Base-by-base conservation (phyloP, 1,139 yeast species). In the Taphrina deformans region DNA sequence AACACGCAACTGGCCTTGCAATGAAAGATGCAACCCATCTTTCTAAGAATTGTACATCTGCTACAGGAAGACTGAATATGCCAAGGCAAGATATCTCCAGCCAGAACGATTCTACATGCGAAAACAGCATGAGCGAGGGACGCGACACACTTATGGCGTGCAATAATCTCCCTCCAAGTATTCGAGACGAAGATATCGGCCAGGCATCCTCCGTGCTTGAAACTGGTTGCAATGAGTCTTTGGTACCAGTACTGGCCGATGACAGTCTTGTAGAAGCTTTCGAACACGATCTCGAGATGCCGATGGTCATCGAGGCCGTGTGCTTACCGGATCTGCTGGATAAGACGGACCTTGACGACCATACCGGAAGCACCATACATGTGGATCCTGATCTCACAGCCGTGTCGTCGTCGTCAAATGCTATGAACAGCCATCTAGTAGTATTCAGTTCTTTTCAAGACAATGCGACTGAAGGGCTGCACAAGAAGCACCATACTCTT, bases 211-310 rank as follows among this genome's bases (percentile, higher is more conserved):
- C n/a, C 18, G 29, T 45, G 26, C 26, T 9, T 6, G 27, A 45
- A 5, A 40, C 7, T 6, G 45, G 7, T 40, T n/a, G 14, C 26
- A 24, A 7, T 18, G 35, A 48, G 2, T 14, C 6, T n/a, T 7
- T 12, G 6, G 53, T 53, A 1, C 58, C 58, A 14, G 31, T 21
- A 38, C 24, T 53, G 31, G 48, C 18, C 4, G 58, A 53, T 14
- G 58, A 53, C 16, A 38, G 48, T 27, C 48, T 53, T 12, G 58
- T 53, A 9, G 48, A 35, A 24, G 48, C 58, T 21, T 27, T 53
- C 23, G 58, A 53, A 31, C 45, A 38, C n/a, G 33, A 53, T 23
- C 31, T 53, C 3, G 58, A 16, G 9, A 5, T 48, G 35, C 53
- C 53, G 7, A 27, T n/a, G 14, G 18, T 2, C 14, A n/a, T 7